These are phyloP conservation scores for Paulownia fortunei DNA, from an alignment of 257 asterid species.

Conservation along the genomic window DNA sequence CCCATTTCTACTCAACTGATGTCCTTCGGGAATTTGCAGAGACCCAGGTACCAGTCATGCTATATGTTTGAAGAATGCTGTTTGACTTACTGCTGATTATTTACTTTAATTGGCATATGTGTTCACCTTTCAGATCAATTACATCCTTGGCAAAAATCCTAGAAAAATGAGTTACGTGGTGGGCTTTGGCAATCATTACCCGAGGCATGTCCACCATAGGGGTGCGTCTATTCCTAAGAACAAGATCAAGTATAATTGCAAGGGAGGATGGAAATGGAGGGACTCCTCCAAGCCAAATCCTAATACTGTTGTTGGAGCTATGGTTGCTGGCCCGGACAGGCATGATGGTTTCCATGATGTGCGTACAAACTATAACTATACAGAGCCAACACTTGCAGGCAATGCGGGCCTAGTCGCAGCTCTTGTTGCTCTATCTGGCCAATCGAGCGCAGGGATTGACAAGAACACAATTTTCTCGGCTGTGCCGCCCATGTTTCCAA, in stretches of 20 bases:
- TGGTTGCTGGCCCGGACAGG: constrained; percentile 99
- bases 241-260: constrained; percentile 74
- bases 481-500: constrained; percentile 94
- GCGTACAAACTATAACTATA: constrained; percentile 84
- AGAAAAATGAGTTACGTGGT: constrained; percentile 94
- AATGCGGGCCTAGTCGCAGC: constrained; percentile 99
- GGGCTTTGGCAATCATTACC: constrained; percentile 81
- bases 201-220: constrained; percentile 91
- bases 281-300: constrained; percentile 81
- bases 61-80: neutral
- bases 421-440: constrained; percentile 89
- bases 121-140: constrained; percentile 59
- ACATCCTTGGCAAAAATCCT: constrained; percentile 93
- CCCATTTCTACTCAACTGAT: constrained; percentile 80
- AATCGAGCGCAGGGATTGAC: constrained; percentile 54
- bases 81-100: neutral
- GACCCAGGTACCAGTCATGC: constrained; percentile 69
- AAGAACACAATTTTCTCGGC: constrained; percentile 95
- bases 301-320: constrained; percentile 76
- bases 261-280: constrained; percentile 97
- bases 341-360: constrained; percentile 83
- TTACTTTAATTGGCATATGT: neutral
- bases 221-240: constrained; percentile 94
- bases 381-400: constrained; percentile 95
- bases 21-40: constrained; percentile 81